Conservation (phyloP, 192 early-diverging fungal genomes). For the Helicostylum pulchrum region DNA sequence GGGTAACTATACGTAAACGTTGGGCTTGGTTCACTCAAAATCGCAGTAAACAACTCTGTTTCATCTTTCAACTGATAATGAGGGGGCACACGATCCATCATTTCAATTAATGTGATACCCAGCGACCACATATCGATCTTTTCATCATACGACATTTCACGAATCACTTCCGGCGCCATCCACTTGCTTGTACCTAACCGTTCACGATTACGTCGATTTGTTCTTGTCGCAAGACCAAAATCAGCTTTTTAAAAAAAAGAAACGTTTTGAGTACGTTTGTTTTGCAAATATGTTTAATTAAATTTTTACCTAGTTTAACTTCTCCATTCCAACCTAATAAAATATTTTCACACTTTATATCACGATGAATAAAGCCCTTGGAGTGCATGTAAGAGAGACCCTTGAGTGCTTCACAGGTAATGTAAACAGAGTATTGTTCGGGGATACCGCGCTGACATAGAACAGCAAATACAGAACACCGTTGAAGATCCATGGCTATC, state of each 20-base stretch:
- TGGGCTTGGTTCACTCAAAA: constrained; percentile 33
- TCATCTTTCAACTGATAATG: constrained; percentile 39
- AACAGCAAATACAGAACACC: constrained; percentile 38
- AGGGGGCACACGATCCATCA: constrained; percentile 46
- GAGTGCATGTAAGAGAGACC: constrained; percentile 38
- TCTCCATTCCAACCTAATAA: constrained; percentile 38
- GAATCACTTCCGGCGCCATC: constrained; percentile 54
- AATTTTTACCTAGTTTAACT: constrained; percentile 41
- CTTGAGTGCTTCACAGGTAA: constrained; percentile 36
- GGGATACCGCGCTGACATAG: constrained; percentile 38
- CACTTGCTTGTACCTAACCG: constrained; percentile 40
- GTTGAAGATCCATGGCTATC: constrained; percentile 40
- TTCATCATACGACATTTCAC: constrained; percentile 40
- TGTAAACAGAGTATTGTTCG: constrained; percentile 38
- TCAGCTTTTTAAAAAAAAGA: constrained; percentile 31
- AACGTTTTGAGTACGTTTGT: background rate
- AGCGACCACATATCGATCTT: constrained; percentile 51
- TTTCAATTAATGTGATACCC: constrained; percentile 46
- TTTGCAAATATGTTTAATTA: background rate
- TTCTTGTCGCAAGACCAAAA: constrained; percentile 35
- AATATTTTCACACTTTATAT: constrained; percentile 46
- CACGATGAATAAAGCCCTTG: constrained; percentile 46
- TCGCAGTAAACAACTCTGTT: constrained; percentile 27
- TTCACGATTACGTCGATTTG: constrained; percentile 29
- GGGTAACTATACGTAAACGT: constrained; percentile 36